Evolutionary conservation across 352 stramenopile species (phyloP), one percentile per base, ranked within the genome.

Genomic region (Bremia lactucae): DNA sequence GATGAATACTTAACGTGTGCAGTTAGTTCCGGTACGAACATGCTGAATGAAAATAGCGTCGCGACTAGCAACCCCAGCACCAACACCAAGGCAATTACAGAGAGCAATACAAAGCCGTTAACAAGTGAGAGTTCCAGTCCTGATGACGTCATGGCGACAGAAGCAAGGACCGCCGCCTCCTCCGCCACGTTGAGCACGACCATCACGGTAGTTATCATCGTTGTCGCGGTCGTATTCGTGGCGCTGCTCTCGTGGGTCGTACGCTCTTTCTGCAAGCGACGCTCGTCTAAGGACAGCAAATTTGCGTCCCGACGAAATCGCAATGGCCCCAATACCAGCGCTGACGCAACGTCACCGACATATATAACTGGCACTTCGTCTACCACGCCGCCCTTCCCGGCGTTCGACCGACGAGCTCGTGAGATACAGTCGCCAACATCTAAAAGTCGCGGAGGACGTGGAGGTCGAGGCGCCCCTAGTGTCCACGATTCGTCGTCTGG

Each of bases 211-310:
- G 31, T 52, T 4, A 62, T 63, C n/a, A 62, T 67, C 16, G 41
- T 54, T n/a, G 44, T 62, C 2, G 54, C 31, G 1, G 52, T 67
- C 6, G 28, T 67, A 7, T 59, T 67, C 22, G 52, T 67, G n/a
- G 43, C 52, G 10, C 31, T 67, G 4, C 36, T 63, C 40, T 54
- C 48, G 4, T 67, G 52, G 47, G 45, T 59, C 18, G 21, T 67
- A 2, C 52, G 57, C 7, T 36, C 29, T 21, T 67, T 55, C 14
- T 67, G 57, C 38, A 38, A 49, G 25, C 42, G 46, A 1, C 56
- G 56, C 9, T 49, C 46, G 0, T 26, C 37, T 20, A 14, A 28
- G 1, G 34, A 55, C 20, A 34, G 13, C 15, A 65, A 65, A 43
- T 28, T 54, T 20, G 21, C 33, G 2, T 44, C 42, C 2, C 28